phyloP scores from a whole-genome alignment of 2,329 filamentous ascomycete species.

The Hymenoscyphus fructigenus region DNA sequence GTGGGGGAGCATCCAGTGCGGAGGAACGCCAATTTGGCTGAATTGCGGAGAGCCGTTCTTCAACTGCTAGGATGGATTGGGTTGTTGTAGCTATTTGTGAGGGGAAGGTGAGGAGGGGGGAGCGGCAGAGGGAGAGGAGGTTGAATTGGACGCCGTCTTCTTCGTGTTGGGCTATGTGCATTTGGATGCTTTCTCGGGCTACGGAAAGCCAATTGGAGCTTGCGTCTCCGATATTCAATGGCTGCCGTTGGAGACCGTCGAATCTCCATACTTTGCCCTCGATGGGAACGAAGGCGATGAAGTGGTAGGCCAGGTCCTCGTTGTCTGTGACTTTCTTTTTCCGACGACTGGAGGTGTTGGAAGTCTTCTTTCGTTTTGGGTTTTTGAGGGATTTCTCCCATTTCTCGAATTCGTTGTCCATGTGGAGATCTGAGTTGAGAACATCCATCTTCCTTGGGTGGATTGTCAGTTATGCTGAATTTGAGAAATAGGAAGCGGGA shows the following conservation, averaged over 20 bases:
- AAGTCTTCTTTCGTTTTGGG: conserved; percentile 41
- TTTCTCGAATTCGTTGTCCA: conserved; percentile 52
- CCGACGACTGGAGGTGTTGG: conserved; percentile 11
- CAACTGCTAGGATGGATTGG: conserved; percentile 42
- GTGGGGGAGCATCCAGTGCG: conserved; percentile 16
- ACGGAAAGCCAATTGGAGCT: conserved; percentile 64
- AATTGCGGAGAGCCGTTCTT: conserved; percentile 40
- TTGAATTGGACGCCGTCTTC: conserved; percentile 71
- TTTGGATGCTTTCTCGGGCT: conserved; percentile 62
- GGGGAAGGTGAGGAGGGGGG: conserved; percentile 49
- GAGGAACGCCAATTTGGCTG: conserved; percentile 46
- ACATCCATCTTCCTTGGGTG: conserved; percentile 67
- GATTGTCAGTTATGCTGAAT: conserved; percentile 3
- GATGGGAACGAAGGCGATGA: conserved; percentile 82
- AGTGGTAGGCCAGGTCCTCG: conserved; percentile 73
- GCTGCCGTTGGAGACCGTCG: conserved; percentile 76
- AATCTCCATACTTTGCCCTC: conserved; percentile 80
- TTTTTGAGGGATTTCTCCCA: conserved; percentile 24
- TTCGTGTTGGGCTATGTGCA: conserved; percentile 66
- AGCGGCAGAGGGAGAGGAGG: conserved; percentile 71
- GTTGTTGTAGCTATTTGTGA: conserved; percentile 44
- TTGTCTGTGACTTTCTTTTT: conserved; percentile 46
- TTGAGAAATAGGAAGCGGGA: neutral
- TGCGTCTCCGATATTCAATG: conserved; percentile 53
- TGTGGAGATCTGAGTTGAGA: conserved; percentile 65